Conservation (phyloP, 306 rosid genomes). For the Urtica urens region DNA sequence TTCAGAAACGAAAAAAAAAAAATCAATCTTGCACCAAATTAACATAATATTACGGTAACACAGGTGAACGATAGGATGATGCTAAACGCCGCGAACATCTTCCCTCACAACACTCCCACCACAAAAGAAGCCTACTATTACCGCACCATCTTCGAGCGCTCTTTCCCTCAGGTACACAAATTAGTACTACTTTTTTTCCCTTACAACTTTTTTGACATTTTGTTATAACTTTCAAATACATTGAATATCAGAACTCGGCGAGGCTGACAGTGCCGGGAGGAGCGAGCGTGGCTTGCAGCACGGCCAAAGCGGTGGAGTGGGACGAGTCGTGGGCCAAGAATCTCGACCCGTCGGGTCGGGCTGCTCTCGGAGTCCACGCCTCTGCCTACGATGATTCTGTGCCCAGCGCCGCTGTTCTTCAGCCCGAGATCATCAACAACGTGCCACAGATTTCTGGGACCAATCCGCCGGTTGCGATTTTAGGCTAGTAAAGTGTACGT, state of each 20-base stretch:
- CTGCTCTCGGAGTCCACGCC: constrained; percentile 73
- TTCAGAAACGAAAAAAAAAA: not conserved
- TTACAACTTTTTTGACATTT: too few relatives aligned
- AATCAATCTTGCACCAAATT: constrained; percentile 4
- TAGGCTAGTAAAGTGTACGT: constrained; percentile 26
- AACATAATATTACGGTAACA: not conserved
- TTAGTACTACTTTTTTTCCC: too few relatives aligned
- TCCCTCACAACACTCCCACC: constrained; percentile 77
- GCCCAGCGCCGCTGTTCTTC: constrained; percentile 17
- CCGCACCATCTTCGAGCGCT: constrained; percentile 88
- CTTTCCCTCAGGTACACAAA: constrained; percentile 82
- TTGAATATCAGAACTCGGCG: constrained; percentile 90
- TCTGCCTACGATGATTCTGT: constrained; percentile 48
- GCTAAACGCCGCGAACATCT: constrained; percentile 64
- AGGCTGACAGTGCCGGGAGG: constrained; percentile 86
- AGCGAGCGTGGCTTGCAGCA: constrained; percentile 89
- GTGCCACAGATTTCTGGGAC: constrained; percentile 36
- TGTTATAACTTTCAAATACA: too few relatives aligned
- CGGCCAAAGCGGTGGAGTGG: constrained; percentile 90
- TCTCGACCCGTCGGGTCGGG: constrained; percentile 94
- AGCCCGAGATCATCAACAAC: constrained; percentile 42
- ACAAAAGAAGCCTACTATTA: constrained; percentile 91
- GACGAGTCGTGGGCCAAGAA: constrained; percentile 77
- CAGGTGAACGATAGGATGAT: constrained; percentile 87
- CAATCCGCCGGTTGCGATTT: constrained; percentile 49